These are phyloP conservation scores for Heracleum sosnowskyi DNA, from an alignment of 129 eudicot species.

Conservation along the genomic window DNA sequence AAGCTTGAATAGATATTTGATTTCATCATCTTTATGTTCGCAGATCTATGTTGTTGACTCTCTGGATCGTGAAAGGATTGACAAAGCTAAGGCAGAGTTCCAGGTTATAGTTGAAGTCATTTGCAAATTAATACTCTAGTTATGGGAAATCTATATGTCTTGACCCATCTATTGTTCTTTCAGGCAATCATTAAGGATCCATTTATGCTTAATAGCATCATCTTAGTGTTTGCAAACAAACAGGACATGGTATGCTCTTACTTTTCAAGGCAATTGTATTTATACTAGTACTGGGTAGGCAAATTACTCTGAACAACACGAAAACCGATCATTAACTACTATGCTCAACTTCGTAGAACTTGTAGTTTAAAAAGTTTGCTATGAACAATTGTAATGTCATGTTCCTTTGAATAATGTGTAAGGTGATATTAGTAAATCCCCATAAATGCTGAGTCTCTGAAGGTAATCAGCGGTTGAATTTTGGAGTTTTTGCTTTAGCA, in stretches of 20 bases:
- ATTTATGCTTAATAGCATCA: constrained; percentile 91
- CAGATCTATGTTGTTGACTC: constrained; percentile 99
- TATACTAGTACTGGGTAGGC: neutral
- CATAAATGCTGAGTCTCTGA: neutral
- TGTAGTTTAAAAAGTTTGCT: neutral
- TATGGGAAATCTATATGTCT: constrained; percentile 2
- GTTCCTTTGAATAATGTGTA: neutral
- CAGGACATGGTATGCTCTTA: constrained; percentile 82
- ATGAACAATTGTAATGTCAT: neutral
- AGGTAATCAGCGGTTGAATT: neutral
- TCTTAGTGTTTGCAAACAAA: constrained; percentile 97
- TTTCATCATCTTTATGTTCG: constrained; percentile 11
- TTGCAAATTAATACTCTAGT: constrained; percentile 3
- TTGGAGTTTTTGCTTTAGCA: neutral
- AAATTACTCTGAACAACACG: neutral
- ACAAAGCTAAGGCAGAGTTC: constrained; percentile 88
- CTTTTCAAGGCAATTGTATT: neutral
- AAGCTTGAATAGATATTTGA: neutral
- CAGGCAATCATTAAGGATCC: constrained; percentile 95
- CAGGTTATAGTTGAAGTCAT: constrained; percentile 44
- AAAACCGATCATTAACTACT: neutral
- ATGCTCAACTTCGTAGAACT: neutral
- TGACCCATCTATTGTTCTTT: constrained; percentile 19
- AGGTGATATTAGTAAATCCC: neutral
- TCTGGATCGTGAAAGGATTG: constrained; percentile 94